Evolutionary conservation across 2,329 filamentous ascomycete genomes (phyloP), one percentile per base, ranked within the genome.

Genomic region (Fusarium miscanthi): DNA sequence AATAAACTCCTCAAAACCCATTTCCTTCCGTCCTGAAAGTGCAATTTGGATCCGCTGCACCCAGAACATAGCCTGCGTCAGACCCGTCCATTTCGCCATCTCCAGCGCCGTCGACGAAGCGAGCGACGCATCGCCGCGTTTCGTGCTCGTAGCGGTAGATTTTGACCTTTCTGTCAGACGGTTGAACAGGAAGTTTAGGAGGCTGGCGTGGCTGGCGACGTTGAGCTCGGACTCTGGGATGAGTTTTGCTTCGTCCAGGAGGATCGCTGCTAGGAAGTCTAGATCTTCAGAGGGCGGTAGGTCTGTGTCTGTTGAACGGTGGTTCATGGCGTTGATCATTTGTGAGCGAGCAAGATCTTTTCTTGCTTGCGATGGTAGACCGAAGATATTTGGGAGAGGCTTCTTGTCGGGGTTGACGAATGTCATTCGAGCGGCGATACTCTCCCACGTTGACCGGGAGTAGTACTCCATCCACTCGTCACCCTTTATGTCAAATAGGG

Each of bases 381-480:
- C 68, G 23, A 78, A 72, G 3, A 76, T 38, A 17, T 78, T 80
- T 0, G 79, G 79, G 0, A 81, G 65, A 8, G 78, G 46, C 41
- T 78, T 80, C 43, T 70, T 64, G 33, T 81, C 77, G 0, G 79
- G 77, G 2, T 70, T 70, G 5, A 67, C 64, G 11, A 80, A 80
- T 25, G 38, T n/a, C 72, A 78, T 78, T 10, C 79, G 64, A 6
- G 78, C 77, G 1, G 66, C 27, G 5, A 81, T 66, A 17, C 77
- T 67, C 1, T 79, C 63, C 80, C 80, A 81, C 1, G 63, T 31
- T 11, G 64, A 51, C 3, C 41, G 37, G 0, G 73, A 78, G 45
- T 81, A 81, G n/a, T 79, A 75, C 2, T 65, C 31, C 1, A 63
- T 62, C 80, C 80, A 81, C 14, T 79, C 78, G 3, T 74, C 64